A percentile compares a stretch with the other conserved stretches of the same genome.
These are phyloP conservation scores for Monilinia aucupariae DNA, from an alignment of 2,329 filamentous ascomycete species.

Conservation along the genomic window DNA sequence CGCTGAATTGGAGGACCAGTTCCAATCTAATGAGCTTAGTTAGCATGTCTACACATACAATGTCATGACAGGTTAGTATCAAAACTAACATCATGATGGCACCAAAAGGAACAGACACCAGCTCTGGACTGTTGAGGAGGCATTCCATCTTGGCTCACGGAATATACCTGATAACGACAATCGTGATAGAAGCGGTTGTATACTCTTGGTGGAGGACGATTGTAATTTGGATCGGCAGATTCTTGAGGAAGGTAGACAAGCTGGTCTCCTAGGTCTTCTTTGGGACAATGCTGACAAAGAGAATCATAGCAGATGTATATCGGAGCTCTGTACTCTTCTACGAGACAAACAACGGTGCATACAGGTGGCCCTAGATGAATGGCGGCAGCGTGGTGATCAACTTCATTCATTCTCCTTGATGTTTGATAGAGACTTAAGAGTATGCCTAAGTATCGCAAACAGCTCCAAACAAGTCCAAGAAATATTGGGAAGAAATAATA, in stretches of 20 bases:
- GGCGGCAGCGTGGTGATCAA: too few species aligned
- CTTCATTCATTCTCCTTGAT: not conserved
- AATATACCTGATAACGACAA: not conserved
- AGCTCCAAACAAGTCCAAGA: too few species aligned
- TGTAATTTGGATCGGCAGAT: not conserved
- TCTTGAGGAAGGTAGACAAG: not conserved
- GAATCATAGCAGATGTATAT: not conserved
- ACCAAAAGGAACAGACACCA: slow-evolving; percentile 4
- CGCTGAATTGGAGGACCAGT: not conserved
- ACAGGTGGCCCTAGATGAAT: not conserved
- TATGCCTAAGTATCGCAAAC: too few species aligned
- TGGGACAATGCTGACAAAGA: not conserved
- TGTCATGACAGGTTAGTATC: not conserved
- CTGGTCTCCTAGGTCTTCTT: not conserved
- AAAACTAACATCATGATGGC: not conserved
- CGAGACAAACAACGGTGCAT: not conserved
- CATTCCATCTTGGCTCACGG: not conserved
- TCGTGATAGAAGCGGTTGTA: not conserved
- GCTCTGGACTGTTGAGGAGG: slow-evolving; percentile 2
- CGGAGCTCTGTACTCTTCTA: not conserved
- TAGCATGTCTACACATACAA: not conserved
- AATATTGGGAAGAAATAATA: not conserved
- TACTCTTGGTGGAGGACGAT: not conserved
- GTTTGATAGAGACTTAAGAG: not conserved
- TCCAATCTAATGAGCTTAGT: not conserved